phyloP scores from a whole-genome alignment of 2,329 filamentous ascomycete species.

The Rhinocladiella mackenziei region DNA sequence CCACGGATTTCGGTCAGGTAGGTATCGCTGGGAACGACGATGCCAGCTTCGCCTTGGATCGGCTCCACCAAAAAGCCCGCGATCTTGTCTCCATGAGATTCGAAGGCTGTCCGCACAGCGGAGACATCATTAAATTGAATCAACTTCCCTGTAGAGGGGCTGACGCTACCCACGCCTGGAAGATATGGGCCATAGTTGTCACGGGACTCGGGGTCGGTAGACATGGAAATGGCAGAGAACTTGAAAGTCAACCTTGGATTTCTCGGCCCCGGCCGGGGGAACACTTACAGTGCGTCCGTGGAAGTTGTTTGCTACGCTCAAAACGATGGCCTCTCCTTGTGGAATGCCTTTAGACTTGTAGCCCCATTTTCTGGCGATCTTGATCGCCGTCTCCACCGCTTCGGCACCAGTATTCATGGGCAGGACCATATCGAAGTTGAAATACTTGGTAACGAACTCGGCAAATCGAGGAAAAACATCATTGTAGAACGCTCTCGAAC shows the following conservation, averaged over 20 bases:
- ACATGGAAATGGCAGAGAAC: conserved; percentile 94
- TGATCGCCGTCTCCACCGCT: conserved; percentile 92
- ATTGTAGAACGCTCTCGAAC: conserved; percentile 94
- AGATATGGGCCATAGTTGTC: conserved; percentile 97
- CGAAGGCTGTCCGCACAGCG: conserved; percentile 74
- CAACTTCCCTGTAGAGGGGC: conserved; percentile 69
- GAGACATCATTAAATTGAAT: conserved; percentile 83
- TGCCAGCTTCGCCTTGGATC: conserved; percentile 95
- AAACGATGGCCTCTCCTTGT: conserved; percentile 75
- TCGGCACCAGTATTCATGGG: conserved; percentile 98
- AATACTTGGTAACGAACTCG: conserved; percentile 80
- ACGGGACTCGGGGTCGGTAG: conserved; percentile 88
- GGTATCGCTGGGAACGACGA: conserved; percentile 86
- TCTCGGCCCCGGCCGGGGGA: neutral
- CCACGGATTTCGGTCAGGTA: conserved; percentile 77
- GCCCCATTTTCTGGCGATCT: conserved; percentile 95
- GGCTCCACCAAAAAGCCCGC: conserved; percentile 94
- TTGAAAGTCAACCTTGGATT: conserved; percentile 36
- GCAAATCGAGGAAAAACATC: conserved; percentile 97
- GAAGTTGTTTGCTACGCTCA: conserved; percentile 88
- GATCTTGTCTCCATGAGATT: conserved; percentile 75
- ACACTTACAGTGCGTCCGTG: conserved; percentile 81
- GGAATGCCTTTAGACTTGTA: conserved; percentile 94
- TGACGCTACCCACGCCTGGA: conserved; percentile 74
- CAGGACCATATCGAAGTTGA: conserved; percentile 95